These are phyloP conservation scores for Crithidia fasciculata DNA, from an alignment of 208 protist species.

Conservation along the genomic window DNA sequence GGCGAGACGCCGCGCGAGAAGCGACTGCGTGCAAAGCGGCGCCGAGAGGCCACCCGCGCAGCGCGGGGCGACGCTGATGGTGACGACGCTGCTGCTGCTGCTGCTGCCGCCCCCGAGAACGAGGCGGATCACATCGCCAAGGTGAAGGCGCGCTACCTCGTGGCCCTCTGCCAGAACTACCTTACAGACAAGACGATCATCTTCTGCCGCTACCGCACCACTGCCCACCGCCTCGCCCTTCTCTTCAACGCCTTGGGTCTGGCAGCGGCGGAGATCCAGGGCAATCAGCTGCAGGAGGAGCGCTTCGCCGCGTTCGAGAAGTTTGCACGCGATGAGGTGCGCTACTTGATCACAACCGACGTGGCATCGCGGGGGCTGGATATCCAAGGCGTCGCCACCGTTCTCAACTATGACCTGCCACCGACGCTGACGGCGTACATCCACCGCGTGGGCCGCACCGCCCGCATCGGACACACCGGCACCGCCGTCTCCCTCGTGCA, in stretches of 20 bases:
- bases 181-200: slow-evolving; percentile 83
- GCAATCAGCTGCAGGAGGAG: slow-evolving; percentile 88
- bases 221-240: slow-evolving; percentile 78
- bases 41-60: slow-evolving; percentile 35
- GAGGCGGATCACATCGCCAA: slow-evolving; percentile 70
- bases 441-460: slow-evolving; percentile 98
- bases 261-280: slow-evolving; percentile 79
- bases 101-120: slow-evolving; percentile 2
- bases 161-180: slow-evolving; percentile 83
- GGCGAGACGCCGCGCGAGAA: slow-evolving; percentile 37
- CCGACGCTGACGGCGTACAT: slow-evolving; percentile 98
- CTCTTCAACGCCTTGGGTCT: slow-evolving; percentile 82
- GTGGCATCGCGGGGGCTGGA: slow-evolving; percentile 96
- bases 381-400: slow-evolving; percentile 95
- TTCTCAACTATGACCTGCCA: slow-evolving; percentile 98
- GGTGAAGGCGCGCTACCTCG: slow-evolving; percentile 82
- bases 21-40: slow-evolving; percentile 53
- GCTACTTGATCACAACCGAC: slow-evolving; percentile 93
- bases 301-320: slow-evolving; percentile 73
- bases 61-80: slow-evolving; percentile 5
- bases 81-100: background rate
- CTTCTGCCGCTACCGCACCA: slow-evolving; percentile 89
- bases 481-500: slow-evolving; percentile 96
- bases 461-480: slow-evolving; percentile 94
- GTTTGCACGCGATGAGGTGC: slow-evolving; percentile 80